Evolutionary conservation across 805 yeast genomes (phyloP).

Genomic region (Cyberlindnera amylophila): DNA sequence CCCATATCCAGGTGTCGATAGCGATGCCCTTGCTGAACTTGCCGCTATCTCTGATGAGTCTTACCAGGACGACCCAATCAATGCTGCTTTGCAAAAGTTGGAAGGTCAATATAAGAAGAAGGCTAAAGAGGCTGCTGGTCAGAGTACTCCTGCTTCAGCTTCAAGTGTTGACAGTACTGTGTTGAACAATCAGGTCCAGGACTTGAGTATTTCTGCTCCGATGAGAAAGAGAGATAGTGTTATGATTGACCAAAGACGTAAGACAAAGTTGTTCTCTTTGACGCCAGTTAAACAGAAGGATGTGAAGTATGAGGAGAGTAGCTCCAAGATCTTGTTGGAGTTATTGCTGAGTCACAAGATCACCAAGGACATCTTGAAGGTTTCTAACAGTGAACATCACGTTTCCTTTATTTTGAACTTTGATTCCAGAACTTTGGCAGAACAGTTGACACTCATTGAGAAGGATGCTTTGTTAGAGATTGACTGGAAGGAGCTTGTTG

Average conservation of each 20-base stretch:
- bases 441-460: slow-evolving; percentile 85
- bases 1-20: slow-evolving; percentile 45
- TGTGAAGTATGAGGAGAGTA: slow-evolving; percentile 20
- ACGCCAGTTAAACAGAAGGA: slow-evolving; percentile 30
- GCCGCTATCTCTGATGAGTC: slow-evolving; percentile 85
- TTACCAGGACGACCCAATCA: slow-evolving; percentile 62
- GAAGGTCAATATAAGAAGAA: slow-evolving; percentile 54
- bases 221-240: slow-evolving; percentile 27
- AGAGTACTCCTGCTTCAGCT: not conserved
- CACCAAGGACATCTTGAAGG: slow-evolving; percentile 20
- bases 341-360: slow-evolving; percentile 30
- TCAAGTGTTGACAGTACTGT: slow-evolving; percentile 23
- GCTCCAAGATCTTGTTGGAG: slow-evolving; percentile 36
- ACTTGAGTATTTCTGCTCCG: slow-evolving; percentile 17
- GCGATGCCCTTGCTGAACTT: slow-evolving; percentile 65
- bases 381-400: slow-evolving; percentile 47
- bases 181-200: slow-evolving; percentile 17
- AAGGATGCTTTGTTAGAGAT: slow-evolving; percentile 77
- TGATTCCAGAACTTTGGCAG: slow-evolving; percentile 62
- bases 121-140: not conserved
- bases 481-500: slow-evolving; percentile 88
- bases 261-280: slow-evolving; percentile 33
- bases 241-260: slow-evolving; percentile 36
- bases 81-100: slow-evolving; percentile 68
- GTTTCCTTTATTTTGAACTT: slow-evolving; percentile 78